Percentiles rank a stretch among this genome's conserved stretches.
Conservation (phyloP, 352 stramenopile species). For the Lagenidium sp. region DNA sequence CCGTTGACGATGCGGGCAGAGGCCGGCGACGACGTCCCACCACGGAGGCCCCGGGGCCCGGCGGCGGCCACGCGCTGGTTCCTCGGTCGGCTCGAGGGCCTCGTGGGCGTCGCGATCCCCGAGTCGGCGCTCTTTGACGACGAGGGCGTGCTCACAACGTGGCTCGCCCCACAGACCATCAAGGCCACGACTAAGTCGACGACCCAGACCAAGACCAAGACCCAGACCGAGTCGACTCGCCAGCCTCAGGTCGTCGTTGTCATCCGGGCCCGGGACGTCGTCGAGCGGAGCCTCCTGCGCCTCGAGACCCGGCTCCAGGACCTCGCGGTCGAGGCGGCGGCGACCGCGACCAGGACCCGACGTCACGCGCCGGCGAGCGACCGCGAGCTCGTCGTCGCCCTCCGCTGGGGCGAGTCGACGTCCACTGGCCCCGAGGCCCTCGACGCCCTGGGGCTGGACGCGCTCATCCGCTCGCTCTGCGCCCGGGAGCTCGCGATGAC, state of each 20-base stretch:
- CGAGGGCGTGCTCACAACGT: slow-evolving; percentile 29
- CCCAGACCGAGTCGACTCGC: neutral
- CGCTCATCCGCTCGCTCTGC: slow-evolving; percentile 16
- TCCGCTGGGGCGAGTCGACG: slow-evolving; percentile 6
- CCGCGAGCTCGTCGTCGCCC: slow-evolving; percentile 3
- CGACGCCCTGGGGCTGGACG: slow-evolving; percentile 15
- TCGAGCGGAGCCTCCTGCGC: slow-evolving; percentile 26
- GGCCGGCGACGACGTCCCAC: neutral
- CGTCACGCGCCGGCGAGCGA: too few species aligned
- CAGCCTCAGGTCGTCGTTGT: neutral
- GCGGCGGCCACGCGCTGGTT: slow-evolving; percentile 25
- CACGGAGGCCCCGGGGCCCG: neutral
- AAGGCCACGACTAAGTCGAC: neutral
- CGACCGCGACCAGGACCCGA: too few species aligned
- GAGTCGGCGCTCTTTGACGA: slow-evolving; percentile 30
- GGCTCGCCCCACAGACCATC: slow-evolving; percentile 9
- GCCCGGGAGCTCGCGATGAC: slow-evolving; percentile 20
- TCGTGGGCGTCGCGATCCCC: slow-evolving; percentile 14
- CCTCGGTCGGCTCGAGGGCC: slow-evolving; percentile 16
- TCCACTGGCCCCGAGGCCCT: slow-evolving; percentile 9
- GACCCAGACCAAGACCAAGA: neutral
- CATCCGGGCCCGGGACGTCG: slow-evolving; percentile 6
- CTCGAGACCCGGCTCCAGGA: slow-evolving; percentile 30
- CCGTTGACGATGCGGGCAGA: too few species aligned
- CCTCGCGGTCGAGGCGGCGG: neutral